phyloP scores from a whole-genome alignment of 2,329 filamentous ascomycete species.

The Calonectria crousiana region DNA sequence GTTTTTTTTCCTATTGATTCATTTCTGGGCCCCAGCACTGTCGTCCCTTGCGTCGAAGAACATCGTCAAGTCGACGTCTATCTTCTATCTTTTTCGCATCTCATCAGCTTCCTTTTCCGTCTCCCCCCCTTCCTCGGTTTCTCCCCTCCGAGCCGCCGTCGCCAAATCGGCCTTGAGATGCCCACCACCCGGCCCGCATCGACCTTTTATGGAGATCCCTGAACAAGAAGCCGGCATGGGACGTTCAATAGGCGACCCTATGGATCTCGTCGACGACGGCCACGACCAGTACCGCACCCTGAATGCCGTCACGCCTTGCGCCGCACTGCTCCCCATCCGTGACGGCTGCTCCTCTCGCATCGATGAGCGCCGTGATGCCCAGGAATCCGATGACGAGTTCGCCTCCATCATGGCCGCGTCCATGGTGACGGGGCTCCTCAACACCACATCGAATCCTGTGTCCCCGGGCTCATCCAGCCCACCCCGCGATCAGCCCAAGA shows the following conservation, averaged over 20 bases:
- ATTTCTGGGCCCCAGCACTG: constrained; percentile 16
- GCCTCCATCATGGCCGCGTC: constrained; percentile 52
- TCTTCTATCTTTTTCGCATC: not conserved
- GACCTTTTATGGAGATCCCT: constrained; percentile 39
- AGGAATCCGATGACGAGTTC: constrained; percentile 49
- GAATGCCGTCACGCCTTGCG: constrained; percentile 28
- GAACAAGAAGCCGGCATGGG: constrained; percentile 38
- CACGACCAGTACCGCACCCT: constrained; percentile 22
- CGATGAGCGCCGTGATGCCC: constrained; percentile 30
- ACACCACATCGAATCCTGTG: constrained; percentile 65
- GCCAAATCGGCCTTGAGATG: constrained; percentile 38
- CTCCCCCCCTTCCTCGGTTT: not conserved
- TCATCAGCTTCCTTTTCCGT: not conserved
- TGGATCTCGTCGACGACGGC: constrained; percentile 41
- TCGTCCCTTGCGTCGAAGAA: constrained; percentile 1
- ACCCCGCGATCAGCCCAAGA: constrained; percentile 60
- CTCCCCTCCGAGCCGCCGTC: constrained; percentile 2
- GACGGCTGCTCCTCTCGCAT: constrained; percentile 37
- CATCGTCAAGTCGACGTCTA: not conserved
- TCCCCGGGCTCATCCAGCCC: constrained; percentile 67
- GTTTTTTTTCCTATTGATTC: constrained; percentile 27
- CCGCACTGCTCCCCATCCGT: constrained; percentile 40
- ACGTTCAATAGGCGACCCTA: constrained; percentile 41
- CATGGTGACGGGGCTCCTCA: constrained; percentile 51
- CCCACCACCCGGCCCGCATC: constrained; percentile 37